These are phyloP conservation scores for Tephrocybe sp. DNA, from an alignment of 768 basidiomycete species.

Conservation along the genomic window DNA sequence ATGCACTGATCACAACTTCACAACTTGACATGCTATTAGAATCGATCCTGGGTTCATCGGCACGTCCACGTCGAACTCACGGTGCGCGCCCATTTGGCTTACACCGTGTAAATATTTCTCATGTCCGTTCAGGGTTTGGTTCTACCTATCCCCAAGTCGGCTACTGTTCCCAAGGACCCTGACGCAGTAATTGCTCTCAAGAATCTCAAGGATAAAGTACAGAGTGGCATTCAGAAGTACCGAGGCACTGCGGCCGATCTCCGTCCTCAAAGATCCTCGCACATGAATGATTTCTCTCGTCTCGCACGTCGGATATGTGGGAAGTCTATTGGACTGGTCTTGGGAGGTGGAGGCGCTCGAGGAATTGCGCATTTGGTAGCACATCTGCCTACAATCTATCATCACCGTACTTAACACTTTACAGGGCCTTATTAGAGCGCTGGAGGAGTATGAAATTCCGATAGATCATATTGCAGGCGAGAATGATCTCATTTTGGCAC, in stretches of 20 bases:
- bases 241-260: constrained; percentile 61
- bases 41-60: constrained; percentile 93
- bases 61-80: constrained; percentile 94
- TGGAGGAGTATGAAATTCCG: constrained; percentile 91
- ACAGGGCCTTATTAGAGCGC: constrained; percentile 88
- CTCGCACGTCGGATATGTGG: constrained; percentile 91
- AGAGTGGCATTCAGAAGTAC: constrained; percentile 86
- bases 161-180: constrained; percentile 69
- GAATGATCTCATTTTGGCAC: constrained; percentile 9
- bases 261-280: constrained; percentile 74
- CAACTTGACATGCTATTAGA: constrained; percentile 57
- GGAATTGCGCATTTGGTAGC: constrained; percentile 50
- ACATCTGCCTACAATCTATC: background rate
- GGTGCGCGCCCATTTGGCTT: constrained; percentile 35
- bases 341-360: constrained; percentile 97
- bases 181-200: constrained; percentile 88
- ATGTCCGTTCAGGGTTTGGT: constrained; percentile 61
- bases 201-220: constrained; percentile 90
- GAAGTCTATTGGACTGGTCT: constrained; percentile 88
- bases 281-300: constrained; percentile 89
- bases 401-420: constrained; percentile 8
- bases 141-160: constrained; percentile 59
- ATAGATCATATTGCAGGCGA: constrained; percentile 89
- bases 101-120: constrained; percentile 3
- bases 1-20: constrained; percentile 5